Conservation (phyloP, 1,284 basidiomycete species). For the Peniophora sp. region DNA sequence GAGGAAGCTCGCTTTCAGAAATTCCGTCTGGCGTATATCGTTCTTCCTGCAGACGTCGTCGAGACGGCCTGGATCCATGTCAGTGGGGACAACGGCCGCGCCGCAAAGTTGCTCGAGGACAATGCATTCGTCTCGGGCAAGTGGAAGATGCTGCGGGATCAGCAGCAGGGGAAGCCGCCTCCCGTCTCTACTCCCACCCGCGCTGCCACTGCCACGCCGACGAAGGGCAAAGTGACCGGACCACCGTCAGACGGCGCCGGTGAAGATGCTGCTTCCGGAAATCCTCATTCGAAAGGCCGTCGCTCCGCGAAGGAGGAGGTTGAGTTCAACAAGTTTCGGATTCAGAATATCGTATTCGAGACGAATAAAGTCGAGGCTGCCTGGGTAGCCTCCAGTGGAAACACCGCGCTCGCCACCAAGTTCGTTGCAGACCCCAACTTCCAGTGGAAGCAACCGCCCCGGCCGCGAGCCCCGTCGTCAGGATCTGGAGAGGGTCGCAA, state of each 20-base stretch:
- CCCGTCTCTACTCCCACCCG: background rate
- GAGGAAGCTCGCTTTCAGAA: constrained; percentile 27
- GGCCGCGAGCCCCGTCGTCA: constrained; percentile 16
- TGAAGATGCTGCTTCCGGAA: too few relatives aligned
- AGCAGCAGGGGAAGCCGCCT: too few relatives aligned
- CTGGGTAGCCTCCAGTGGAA: constrained; percentile 52
- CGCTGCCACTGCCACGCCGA: background rate
- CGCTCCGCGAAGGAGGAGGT: background rate
- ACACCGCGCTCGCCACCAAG: constrained; percentile 48
- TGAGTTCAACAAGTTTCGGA: constrained; percentile 8
- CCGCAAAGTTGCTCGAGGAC: too few relatives aligned
- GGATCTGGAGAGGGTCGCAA: constrained; percentile 42
- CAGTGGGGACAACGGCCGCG: too few relatives aligned
- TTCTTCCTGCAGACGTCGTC: too few relatives aligned
- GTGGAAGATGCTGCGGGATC: too few relatives aligned
- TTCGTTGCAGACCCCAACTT: constrained; percentile 52
- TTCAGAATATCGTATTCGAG: constrained; percentile 47
- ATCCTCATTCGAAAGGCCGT: too few relatives aligned
- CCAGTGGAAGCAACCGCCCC: constrained; percentile 30
- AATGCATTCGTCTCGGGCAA: too few relatives aligned
- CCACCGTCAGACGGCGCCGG: too few relatives aligned
- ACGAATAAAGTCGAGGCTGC: constrained; percentile 58
- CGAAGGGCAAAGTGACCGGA: too few relatives aligned
- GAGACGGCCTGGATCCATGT: too few relatives aligned
- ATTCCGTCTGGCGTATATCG: constrained; percentile 3